These are phyloP conservation scores for Straminergon stramineum DNA, from an alignment of 225 moss, liverwort and hornwort species.

Conservation along the genomic window DNA sequence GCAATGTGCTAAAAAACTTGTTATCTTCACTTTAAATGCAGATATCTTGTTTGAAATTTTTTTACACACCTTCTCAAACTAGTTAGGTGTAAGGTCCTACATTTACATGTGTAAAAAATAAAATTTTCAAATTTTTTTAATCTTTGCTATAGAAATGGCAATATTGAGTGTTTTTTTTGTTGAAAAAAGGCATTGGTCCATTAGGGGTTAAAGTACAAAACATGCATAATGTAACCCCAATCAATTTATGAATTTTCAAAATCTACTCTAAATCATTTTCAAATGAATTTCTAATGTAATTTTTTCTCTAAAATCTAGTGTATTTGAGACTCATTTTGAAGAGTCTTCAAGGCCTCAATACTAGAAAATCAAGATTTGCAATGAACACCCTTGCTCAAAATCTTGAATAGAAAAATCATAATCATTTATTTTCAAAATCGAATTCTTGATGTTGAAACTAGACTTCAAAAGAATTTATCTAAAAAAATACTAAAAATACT, in stretches of 20 bases:
- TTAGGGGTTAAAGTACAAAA: too few species aligned
- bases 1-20: too few species aligned
- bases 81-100: too few species aligned
- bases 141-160: too few species aligned
- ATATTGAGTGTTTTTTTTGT: too few species aligned
- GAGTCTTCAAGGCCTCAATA: neutral
- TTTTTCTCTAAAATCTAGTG: neutral
- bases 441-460: neutral
- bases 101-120: too few species aligned
- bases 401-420: neutral
- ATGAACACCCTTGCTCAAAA: neutral
- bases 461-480: accelerated
- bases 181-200: too few species aligned
- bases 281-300: neutral
- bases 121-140: too few species aligned
- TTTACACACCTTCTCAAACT: too few species aligned
- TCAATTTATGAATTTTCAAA: neutral
- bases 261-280: neutral
- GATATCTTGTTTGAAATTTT: too few species aligned
- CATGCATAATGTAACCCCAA: neutral
- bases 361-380: neutral
- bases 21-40: too few species aligned
- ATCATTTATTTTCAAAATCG: neutral
- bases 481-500: neutral
- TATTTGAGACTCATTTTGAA: neutral